Evolutionary conservation across 1,284 basidiomycete species (phyloP), one percentile per base, ranked within the genome.

Genomic region (Leucoagaricus sp.): DNA sequence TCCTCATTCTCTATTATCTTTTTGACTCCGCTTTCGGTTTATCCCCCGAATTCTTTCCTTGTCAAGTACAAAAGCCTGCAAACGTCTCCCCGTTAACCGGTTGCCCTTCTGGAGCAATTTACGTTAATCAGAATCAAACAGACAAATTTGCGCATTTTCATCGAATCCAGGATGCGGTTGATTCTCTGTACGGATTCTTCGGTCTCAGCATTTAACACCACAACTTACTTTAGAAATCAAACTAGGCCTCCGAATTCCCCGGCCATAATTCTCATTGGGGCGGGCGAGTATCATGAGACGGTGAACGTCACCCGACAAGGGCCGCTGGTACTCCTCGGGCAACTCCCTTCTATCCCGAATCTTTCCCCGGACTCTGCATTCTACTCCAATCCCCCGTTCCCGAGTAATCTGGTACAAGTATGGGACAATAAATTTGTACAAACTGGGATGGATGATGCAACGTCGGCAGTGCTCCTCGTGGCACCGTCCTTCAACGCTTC

Each of bases 231-330:
- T n/a, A n/a, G 19, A n/a, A 26, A 49, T 31, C n/a, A 3, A 29
- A 21, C 40, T 47, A 85, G 81, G 23, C 74, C 78, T 0, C 60
- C 72, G 26, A 63, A 68, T 17, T 75, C 73, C 4, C 36, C 61
- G 6, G 77, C 75, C 0, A 71, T 70, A 10, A 84, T 89, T 41
- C 75, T 88, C n/a, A 74, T 89, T 40, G 84, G 77, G 2, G 72
- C 73, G 51, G 87, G 86, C n/a, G 72, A 80, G 50, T 89, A 88
- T 61, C 77, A 79, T 44, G 86, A 87, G 66, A 78, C 74, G 0
- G 65, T 88, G 3, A 86, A 84, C 49, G 70, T 88, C 15, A 81
- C 83, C 1, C 72, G 83, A 31, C 69, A 68, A 50, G 81, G 69
- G 0, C 80, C 84, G n/a, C 63, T 86, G 19, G 84, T 79, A 0